Conservation (phyloP, 2,329 filamentous ascomycete genomes). For the Botrytis aclada region DNA sequence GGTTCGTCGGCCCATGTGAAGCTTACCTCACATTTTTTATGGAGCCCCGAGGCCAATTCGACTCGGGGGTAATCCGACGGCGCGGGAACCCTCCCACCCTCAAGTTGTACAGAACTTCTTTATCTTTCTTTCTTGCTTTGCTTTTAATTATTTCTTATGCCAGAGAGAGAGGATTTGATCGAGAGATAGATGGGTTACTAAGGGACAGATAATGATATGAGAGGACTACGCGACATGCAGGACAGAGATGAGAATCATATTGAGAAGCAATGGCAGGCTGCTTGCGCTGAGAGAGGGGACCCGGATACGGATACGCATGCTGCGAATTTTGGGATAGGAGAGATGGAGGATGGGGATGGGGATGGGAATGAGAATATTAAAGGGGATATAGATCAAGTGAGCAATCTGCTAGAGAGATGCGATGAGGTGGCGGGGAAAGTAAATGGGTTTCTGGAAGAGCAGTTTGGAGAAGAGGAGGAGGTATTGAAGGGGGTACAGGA, state of each 20-base stretch:
- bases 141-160: neutral
- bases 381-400: neutral
- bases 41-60: neutral
- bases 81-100: neutral
- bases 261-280: constrained; percentile 12
- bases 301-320: neutral
- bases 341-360: neutral
- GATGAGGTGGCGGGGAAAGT: constrained; percentile 29
- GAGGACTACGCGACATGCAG: neutral
- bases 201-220: neutral
- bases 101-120: neutral
- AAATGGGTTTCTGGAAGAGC: constrained; percentile 34
- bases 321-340: neutral
- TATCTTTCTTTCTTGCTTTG: neutral
- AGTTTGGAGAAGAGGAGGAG: constrained; percentile 25
- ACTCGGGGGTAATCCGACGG: neutral
- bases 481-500: constrained; percentile 53
- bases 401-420: constrained; percentile 25
- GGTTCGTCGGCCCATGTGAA: neutral
- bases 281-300: constrained; percentile 3
- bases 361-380: accelerated
- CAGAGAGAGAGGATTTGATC: neutral
- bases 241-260: constrained; percentile 2
- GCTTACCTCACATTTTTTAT: constrained; percentile 14
- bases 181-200: neutral